Conservation (phyloP, 768 basidiomycete genomes). For the Tulasnella sp. region DNA sequence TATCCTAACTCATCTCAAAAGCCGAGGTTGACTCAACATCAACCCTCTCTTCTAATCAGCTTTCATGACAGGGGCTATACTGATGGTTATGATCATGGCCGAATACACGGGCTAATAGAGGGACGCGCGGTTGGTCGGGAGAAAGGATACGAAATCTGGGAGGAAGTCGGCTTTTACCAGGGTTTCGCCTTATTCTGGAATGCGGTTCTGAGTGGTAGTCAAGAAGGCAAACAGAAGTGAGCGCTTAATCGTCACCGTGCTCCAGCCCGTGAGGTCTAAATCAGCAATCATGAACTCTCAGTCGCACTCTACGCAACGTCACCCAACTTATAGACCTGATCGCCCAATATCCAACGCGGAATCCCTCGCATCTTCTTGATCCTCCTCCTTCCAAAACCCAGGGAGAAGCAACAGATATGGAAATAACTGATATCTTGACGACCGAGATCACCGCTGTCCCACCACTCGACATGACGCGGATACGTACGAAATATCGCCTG, state of each 20-base stretch:
- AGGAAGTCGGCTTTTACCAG: conserved; percentile 89
- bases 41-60: conserved; percentile 22
- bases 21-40: background rate
- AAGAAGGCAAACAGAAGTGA: conserved; percentile 1
- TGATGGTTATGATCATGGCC: conserved; percentile 74
- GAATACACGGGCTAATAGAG: conserved; percentile 82
- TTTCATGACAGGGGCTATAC: conserved; percentile 72
- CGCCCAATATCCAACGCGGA: conserved; percentile 60
- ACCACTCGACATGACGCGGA: conserved; percentile 63
- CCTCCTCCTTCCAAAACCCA: conserved; percentile 19
- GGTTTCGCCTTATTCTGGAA: conserved; percentile 71
- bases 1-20: background rate
- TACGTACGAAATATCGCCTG: conserved; percentile 76
- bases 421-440: conserved; percentile 1
- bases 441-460: conserved; percentile 45
- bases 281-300: conserved; percentile 22
- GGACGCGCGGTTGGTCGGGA: conserved; percentile 80
- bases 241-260: background rate
- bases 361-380: conserved; percentile 40
- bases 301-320: conserved; percentile 53
- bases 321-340: conserved; percentile 60
- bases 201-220: conserved; percentile 27
- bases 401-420: conserved; percentile 23
- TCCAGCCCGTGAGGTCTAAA: no score
- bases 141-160: conserved; percentile 94